Percentiles rank a stretch among this genome's conserved stretches.
Conservation (phyloP, 371 early-diverging fungal species). For the Ecytonucleospora hepatopenaei region DNA sequence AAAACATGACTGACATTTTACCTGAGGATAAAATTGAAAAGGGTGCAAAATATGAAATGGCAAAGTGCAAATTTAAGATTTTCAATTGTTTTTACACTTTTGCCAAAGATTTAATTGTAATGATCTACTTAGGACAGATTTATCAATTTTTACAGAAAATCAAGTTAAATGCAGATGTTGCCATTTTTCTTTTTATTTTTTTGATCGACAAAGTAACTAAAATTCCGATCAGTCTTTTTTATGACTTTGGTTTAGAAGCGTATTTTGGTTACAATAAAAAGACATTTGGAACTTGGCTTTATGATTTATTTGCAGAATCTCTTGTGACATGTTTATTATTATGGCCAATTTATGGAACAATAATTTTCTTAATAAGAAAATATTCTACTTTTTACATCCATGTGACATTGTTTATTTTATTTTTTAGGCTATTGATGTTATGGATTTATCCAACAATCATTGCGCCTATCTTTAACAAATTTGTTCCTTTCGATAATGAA, state of each 20-base stretch:
- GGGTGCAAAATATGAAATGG: background rate
- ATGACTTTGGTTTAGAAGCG: slow-evolving; percentile 80
- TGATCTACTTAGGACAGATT: background rate
- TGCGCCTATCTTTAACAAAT: slow-evolving; percentile 89
- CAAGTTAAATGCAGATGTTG: background rate
- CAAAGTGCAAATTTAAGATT: background rate
- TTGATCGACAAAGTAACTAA: slow-evolving; percentile 49
- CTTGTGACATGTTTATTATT: slow-evolving; percentile 57
- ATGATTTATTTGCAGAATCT: slow-evolving; percentile 61
- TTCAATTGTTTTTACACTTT: background rate
- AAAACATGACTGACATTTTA: background rate
- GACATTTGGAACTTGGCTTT: slow-evolving; percentile 66
- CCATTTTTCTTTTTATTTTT: background rate
- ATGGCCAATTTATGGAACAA: slow-evolving; percentile 8
- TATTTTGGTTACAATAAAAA: slow-evolving; percentile 89
- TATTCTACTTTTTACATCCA: slow-evolving; percentile 17
- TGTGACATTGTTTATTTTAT: slow-evolving; percentile 51
- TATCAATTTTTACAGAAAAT: background rate
- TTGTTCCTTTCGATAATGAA: slow-evolving; percentile 67
- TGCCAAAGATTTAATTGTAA: background rate
- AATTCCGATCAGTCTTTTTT: slow-evolving; percentile 70
- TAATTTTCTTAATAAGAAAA: slow-evolving; percentile 21
- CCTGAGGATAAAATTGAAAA: background rate
- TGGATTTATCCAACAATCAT: slow-evolving; percentile 75
- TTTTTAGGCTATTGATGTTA: slow-evolving; percentile 72